These are phyloP conservation scores for Hymenoscyphus infarciens DNA, from an alignment of 2,329 filamentous ascomycete genomes.

Conservation along the genomic window DNA sequence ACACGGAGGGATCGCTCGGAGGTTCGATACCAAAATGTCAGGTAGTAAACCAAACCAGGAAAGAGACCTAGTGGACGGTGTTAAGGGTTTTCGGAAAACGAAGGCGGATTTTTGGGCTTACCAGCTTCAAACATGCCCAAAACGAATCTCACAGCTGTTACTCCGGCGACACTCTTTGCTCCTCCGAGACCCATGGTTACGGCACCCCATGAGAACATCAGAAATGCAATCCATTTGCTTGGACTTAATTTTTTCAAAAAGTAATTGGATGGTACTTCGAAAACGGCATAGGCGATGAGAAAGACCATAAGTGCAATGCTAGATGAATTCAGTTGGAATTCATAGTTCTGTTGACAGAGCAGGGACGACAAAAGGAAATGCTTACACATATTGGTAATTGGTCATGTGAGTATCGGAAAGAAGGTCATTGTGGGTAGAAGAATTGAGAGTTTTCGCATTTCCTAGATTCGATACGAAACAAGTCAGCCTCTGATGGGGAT, in stretches of 20 bases:
- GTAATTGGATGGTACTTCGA: slow-evolving; percentile 49
- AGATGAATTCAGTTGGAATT: neutral
- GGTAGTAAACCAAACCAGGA: slow-evolving; percentile 37
- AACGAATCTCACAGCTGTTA: slow-evolving; percentile 45
- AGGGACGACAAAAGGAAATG: no score
- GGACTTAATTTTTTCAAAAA: slow-evolving; percentile 46
- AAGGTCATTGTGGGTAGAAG: slow-evolving; percentile 57
- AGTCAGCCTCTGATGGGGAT: neutral
- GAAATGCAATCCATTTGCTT: slow-evolving; percentile 47
- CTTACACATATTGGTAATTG: slow-evolving; percentile 54
- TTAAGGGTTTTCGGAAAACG: slow-evolving; percentile 41
- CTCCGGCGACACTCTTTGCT: slow-evolving; percentile 39
- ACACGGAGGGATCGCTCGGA: slow-evolving; percentile 32
- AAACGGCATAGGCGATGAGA: slow-evolving; percentile 45
- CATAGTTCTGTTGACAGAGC: neutral
- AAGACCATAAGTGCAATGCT: slow-evolving; percentile 46
- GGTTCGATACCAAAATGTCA: slow-evolving; percentile 34
- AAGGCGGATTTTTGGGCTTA: slow-evolving; percentile 29
- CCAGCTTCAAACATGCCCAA: slow-evolving; percentile 49
- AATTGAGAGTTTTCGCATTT: slow-evolving; percentile 64
- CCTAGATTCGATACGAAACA: slow-evolving; percentile 25
- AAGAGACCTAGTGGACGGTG: slow-evolving; percentile 47
- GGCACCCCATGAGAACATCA: slow-evolving; percentile 48
- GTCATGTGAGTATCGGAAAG: slow-evolving; percentile 60
- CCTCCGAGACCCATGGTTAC: slow-evolving; percentile 47